Evolutionary conservation across 768 basidiomycete genomes (phyloP), one percentile per base, ranked within the genome.

Genomic region (Kwoniella dendrophila): DNA sequence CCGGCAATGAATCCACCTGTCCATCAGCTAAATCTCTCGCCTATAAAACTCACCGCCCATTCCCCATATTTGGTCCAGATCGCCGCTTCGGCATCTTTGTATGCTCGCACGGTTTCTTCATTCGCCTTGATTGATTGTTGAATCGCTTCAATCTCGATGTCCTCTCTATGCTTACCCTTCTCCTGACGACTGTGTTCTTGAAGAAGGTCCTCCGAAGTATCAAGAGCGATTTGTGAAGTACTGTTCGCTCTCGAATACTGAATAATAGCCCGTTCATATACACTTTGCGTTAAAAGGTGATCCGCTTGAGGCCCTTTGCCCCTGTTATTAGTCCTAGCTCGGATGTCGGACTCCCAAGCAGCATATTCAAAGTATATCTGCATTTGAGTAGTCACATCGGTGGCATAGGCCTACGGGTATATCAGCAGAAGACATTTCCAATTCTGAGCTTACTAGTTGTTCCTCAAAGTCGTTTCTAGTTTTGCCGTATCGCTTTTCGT

Each of bases 401-500:
- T 7, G 18, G 59, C 26, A 8, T 50, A 55, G 7, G 38, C 11
- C 59, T 67, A 29, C 14, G 45, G 33, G 14, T 18, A 33, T 18
- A 44, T 51, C 40, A 49, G 59, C 34, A 43, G 27, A 3, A 30
- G 20, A n/a, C 7, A 27, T 12, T 12, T 27, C 34, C 36, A 36
- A 24, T 5, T 3, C 6, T 27, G 29, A 24, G 61, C 68, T 49
- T 51, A 70, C 67, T 3, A 70, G 34, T 27, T 70, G 67, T 36
- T 73, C 64, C 54, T 72, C 69, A 14, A 75, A 59, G 47, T 72
- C 71, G 44, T 65, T 63, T 52, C 76, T 34, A 22, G 68, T 68
- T 53, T 79, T 79, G 90, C 91, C 51, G 44, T 71, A 84, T 80
- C 12, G 71, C 65, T 71, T 93, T 90, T 57, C 90, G 83, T 53